phyloP scores from a whole-genome alignment of 768 basidiomycete genomes.

The Collybia sordida region DNA sequence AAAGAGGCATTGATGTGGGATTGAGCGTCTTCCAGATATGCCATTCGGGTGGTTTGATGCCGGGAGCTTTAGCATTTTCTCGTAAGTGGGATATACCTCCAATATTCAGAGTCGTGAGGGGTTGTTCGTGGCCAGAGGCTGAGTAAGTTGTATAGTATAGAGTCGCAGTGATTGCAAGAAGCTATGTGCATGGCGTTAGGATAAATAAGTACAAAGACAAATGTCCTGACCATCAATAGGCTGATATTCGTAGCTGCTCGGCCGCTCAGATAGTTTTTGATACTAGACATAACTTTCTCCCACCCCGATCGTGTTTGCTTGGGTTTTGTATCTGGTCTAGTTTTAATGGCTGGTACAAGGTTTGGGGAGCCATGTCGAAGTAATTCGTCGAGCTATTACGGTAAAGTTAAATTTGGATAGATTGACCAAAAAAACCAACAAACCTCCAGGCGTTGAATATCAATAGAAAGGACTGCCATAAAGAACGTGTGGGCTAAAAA shows the following conservation, averaged over 20 bases:
- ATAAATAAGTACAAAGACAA: constrained; percentile 7
- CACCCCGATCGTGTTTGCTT: constrained; percentile 44
- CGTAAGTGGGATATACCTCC: constrained; percentile 33
- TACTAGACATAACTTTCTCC: constrained; percentile 37
- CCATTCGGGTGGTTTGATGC: constrained; percentile 48
- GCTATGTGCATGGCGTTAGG: constrained; percentile 37
- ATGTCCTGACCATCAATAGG: constrained; percentile 62
- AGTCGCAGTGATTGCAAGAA: constrained; percentile 73
- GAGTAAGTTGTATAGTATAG: constrained; percentile 74
- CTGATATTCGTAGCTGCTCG: constrained; percentile 79
- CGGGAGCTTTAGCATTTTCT: constrained; percentile 19
- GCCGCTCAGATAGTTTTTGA: constrained; percentile 54
- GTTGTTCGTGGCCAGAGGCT: constrained; percentile 28
- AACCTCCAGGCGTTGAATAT: constrained; percentile 90
- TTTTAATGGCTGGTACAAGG: constrained; percentile 43
- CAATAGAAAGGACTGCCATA: constrained; percentile 91
- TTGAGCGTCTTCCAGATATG: constrained; percentile 79
- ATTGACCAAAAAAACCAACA: constrained; percentile 15
- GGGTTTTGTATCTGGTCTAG: constrained; percentile 24
- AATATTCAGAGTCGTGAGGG: constrained; percentile 26
- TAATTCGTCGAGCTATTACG: constrained; percentile 75
- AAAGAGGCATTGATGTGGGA: constrained; percentile 58
- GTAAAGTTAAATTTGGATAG: constrained; percentile 8
- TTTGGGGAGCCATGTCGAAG: constrained; percentile 65
- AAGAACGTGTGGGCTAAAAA: constrained; percentile 97